Base-by-base conservation (phyloP, 768 basidiomycete species). In the Boletales sp. region DNA sequence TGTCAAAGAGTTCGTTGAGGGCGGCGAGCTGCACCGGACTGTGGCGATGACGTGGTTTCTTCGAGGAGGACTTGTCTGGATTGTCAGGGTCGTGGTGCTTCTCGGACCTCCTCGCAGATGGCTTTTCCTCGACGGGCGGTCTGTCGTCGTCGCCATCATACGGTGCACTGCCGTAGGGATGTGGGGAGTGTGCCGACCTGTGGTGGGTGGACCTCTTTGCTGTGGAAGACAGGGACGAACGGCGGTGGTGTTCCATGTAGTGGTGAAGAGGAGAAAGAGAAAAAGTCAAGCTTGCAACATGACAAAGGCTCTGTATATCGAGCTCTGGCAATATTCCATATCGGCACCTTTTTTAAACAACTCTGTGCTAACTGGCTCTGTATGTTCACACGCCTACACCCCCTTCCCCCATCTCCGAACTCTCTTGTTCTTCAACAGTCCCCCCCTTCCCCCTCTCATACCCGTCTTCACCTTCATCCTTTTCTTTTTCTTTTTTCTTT, bases 41-140 rank as follows among this genome's bases (percentile, higher is more conserved):
- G 61, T 90, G 88, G 42, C 88, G 81, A 69, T 89, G 86, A 55
- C 88, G 79, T 41, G 87, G 84, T 64, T 90, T 89, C 79, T 89
- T 89, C 46, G 57, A 46, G 8, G 54, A 43, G 2, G 61, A 1
- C 56, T 64, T 68, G 52, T 64, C 66, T 11, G 40, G 5, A 40
- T 35, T 40, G 45, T 64, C 64, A 12, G 48, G n/a, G 50, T 67
- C 67, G 17, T 45, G 51, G n/a, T 51, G 52, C 48, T 53, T 69
- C 54, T 54, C 54, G 2, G 54, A 50, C 57, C 52, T 38, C 47
- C 51, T 66, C 19, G 40, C 9, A 7, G 58, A 58, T 54, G 58
- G 57, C 58, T 55, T 67, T 50, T 66, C 63, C 36, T 66, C 64
- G 38, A 54, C 40, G 11, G 47, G 35, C 4, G 45, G 51, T 43